Percentiles rank a stretch among this genome's conserved stretches.
Evolutionary conservation across 1,139 yeast genomes (phyloP).

Genomic region (Suhomyces choctaworum): DNA sequence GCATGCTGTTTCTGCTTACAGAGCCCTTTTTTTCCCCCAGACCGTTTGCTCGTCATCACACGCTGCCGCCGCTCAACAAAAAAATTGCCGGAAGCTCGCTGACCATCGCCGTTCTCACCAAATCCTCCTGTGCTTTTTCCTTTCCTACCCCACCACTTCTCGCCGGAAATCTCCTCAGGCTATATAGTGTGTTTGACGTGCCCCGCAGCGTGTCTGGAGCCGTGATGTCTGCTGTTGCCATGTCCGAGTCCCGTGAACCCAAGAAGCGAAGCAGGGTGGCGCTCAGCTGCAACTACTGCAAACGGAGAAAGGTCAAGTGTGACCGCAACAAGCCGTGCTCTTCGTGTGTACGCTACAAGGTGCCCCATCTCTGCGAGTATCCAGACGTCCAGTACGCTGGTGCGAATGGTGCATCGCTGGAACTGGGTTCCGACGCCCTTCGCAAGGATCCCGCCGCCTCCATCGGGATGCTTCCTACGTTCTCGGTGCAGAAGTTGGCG

Average conservation of each 20-base stretch:
- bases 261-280: slow-evolving; percentile 21
- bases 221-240: too few relatives aligned
- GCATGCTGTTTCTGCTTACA: too few relatives aligned
- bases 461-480: slow-evolving; percentile 16
- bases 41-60: too few relatives aligned
- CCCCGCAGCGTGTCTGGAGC: too few relatives aligned
- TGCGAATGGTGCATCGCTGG: neutral
- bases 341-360: slow-evolving; percentile 22
- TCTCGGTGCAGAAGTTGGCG: slow-evolving; percentile 15
- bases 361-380: slow-evolving; percentile 31
- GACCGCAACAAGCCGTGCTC: slow-evolving; percentile 26
- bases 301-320: slow-evolving; percentile 26
- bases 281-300: slow-evolving; percentile 26
- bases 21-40: too few relatives aligned
- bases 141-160: too few relatives aligned
- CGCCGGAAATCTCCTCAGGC: too few relatives aligned
- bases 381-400: slow-evolving; percentile 23
- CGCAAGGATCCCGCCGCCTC: slow-evolving; percentile 2
- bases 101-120: too few relatives aligned
- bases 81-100: too few relatives aligned
- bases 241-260: slow-evolving; percentile 10
- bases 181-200: too few relatives aligned
- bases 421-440: neutral
- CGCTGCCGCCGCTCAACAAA: too few relatives aligned
- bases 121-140: too few relatives aligned